phyloP scores from a whole-genome alignment of 805 yeast species.

The Huiozyma sinensis region DNA sequence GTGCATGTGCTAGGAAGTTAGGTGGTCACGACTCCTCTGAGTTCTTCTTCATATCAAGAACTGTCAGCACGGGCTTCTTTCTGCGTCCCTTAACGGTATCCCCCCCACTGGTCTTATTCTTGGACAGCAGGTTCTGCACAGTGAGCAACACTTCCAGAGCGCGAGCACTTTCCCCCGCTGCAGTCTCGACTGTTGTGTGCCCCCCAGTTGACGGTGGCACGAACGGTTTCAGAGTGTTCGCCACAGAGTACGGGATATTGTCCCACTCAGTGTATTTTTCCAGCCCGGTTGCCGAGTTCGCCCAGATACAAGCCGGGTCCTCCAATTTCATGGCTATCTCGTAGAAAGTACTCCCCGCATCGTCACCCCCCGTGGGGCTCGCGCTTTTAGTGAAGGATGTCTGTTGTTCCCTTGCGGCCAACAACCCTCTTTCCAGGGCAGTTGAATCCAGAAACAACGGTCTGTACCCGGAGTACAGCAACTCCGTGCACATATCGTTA shows the following conservation, averaged over 20 bases:
- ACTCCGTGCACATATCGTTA: conserved; percentile 15
- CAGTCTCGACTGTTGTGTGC: neutral
- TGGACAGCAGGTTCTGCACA: conserved; percentile 10
- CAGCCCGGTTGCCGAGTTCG: conserved; percentile 28
- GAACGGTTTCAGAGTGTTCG: conserved; percentile 26
- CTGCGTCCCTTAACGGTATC: conserved; percentile 3
- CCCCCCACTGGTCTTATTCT: conserved; percentile 13
- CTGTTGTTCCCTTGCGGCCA: neutral
- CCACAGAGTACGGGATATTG: conserved; percentile 23
- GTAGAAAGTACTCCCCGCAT: conserved; percentile 16
- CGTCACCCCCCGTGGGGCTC: neutral
- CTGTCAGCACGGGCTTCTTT: conserved; percentile 21
- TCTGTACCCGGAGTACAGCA: conserved; percentile 25
- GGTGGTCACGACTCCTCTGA: neutral
- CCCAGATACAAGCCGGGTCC: conserved; percentile 16
- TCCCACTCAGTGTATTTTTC: conserved; percentile 29
- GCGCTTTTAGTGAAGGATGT: neutral
- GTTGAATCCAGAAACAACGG: conserved; percentile 17
- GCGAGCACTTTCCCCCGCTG: conserved; percentile 1
- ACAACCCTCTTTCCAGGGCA: neutral
- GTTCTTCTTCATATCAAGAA: conserved; percentile 7
- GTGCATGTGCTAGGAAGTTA: neutral
- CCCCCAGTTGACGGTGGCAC: conserved; percentile 20
- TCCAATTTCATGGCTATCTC: conserved; percentile 25
- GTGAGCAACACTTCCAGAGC: conserved; percentile 1